Base-by-base conservation (phyloP, 306 rosid species). In the Chamaecrista fasciculata region DNA sequence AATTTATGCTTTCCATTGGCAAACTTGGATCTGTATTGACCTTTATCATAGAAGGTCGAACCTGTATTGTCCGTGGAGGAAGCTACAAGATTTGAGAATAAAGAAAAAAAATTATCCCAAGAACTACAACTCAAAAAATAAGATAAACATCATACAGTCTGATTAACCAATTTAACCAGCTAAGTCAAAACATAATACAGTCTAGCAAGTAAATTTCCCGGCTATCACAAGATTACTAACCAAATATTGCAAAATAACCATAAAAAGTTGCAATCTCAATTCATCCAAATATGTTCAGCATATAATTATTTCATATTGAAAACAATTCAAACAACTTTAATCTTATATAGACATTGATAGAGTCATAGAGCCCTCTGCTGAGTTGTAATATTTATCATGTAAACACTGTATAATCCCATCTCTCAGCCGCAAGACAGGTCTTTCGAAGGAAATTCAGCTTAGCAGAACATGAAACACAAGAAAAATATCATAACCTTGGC, bases 31-130 rank as follows among this genome's bases (percentile, higher is more conserved):
- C 98, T 28, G 11, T 24, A 50, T 60, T 3, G 62, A 87, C 92
- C 77, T 92, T 92, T 42, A 87, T 51, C 98, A 92, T 89, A 66
- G 96, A 87, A 49, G 44, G 62, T 16, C 98, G 89, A 49, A 86
- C 77, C 64, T 78, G 85, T 56, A 92, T 84, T 43, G 96, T 92
- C 50, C 75, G 79, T 2, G 70, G 77, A 73, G 88, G 84, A 71
- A 92, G 89, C 98, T 92, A 69, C 74, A 84, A 67, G 31, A 40
- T 59, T 77, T 11, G 53, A 66, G 10, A 59, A 72, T 40, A 21
- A 23, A 55, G 33, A n/a, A 29, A 28, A 26, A 43, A 28, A 26
- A 43, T 33, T 39, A 59, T 39, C 53, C 46, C 44, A 31, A 60
- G 36, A 20, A 20, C 33, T 44, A 72, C 16, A 52, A 57, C 47